These are phyloP conservation scores for Calcarisporium arbuscula DNA, from an alignment of 2,329 filamentous ascomycete species.

Conservation along the genomic window DNA sequence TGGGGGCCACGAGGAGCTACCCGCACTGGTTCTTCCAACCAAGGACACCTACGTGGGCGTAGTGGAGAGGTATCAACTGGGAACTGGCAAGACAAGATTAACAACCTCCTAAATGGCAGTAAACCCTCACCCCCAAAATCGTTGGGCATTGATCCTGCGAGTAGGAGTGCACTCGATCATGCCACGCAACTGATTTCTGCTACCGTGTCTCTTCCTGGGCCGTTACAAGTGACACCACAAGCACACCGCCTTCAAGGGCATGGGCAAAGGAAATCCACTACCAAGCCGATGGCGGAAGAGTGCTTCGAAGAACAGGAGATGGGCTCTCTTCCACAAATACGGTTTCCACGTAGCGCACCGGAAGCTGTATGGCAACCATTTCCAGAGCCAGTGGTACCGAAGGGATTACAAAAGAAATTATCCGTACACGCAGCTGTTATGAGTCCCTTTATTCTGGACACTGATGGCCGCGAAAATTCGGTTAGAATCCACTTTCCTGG, in stretches of 20 bases:
- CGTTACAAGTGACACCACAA: no score
- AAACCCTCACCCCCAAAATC: constrained; percentile 55
- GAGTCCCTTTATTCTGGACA: constrained; percentile 28
- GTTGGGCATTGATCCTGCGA: constrained; percentile 60
- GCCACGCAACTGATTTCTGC: constrained; percentile 42
- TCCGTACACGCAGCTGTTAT: constrained; percentile 30
- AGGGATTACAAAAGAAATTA: constrained; percentile 48
- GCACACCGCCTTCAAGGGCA: no score
- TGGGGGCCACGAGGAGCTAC: constrained; percentile 30
- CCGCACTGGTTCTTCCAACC: constrained; percentile 16
- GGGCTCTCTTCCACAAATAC: constrained; percentile 67
- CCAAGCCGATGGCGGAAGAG: constrained; percentile 68
- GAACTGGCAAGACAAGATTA: constrained; percentile 79
- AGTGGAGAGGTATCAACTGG: constrained; percentile 30
- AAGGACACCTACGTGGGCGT: constrained; percentile 11
- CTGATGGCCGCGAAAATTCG: constrained; percentile 26
- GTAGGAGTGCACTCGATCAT: constrained; percentile 60
- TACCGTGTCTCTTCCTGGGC: constrained; percentile 61
- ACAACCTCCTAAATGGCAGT: constrained; percentile 65
- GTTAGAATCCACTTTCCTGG: constrained; percentile 36
- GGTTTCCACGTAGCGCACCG: constrained; percentile 57
- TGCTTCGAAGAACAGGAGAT: constrained; percentile 79
- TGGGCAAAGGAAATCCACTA: no score
- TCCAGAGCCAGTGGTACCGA: constrained; percentile 48
- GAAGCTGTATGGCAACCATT: constrained; percentile 58